Evolutionary conservation across 179 eudicot genomes (phyloP).

Genomic region (Sideroxylon spinosum): DNA sequence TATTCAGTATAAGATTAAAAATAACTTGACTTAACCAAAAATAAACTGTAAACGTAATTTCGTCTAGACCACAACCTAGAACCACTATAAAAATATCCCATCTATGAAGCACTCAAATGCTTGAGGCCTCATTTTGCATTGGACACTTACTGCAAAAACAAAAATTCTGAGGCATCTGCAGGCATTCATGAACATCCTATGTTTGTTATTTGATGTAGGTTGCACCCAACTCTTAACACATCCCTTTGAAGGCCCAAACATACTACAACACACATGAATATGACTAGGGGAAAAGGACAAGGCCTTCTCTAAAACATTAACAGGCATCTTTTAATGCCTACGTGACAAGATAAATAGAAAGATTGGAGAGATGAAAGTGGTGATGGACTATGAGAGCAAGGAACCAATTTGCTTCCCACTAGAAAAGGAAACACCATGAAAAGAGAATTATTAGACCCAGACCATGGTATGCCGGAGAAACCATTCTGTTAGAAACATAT

Average conservation of each 20-base stretch:
- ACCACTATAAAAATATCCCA: neutral
- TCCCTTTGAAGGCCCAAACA: neutral
- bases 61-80: too few relatives aligned
- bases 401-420: neutral
- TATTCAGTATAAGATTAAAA: too few relatives aligned
- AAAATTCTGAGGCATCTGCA: neutral
- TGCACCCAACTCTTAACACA: neutral
- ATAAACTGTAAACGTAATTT: neutral
- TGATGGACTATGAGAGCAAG: neutral
- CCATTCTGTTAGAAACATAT: neutral
- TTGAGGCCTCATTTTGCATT: neutral
- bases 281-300: neutral
- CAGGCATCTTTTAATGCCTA: neutral
- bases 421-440: neutral
- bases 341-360: neutral
- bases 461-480: neutral
- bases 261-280: neutral
- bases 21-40: too few relatives aligned
- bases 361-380: neutral
- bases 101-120: too few relatives aligned
- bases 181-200: neutral
- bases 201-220: neutral
- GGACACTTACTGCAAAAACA: too few relatives aligned
- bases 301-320: neutral
- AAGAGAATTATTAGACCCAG: too few relatives aligned